Conservation (phyloP, 257 asterid species). For the Eucommia ulmoides region DNA sequence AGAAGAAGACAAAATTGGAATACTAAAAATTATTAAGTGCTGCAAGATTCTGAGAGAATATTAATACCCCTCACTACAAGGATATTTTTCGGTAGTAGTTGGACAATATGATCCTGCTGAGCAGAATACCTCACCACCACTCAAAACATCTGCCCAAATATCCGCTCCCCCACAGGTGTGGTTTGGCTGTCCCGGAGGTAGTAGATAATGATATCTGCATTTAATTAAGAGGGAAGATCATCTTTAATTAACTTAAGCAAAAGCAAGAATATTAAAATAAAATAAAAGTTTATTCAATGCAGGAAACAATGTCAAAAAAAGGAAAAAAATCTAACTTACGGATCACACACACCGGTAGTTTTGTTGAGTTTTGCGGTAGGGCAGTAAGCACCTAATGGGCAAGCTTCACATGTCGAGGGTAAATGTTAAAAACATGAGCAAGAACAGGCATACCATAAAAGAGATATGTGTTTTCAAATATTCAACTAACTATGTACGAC, state of each 20-base stretch:
- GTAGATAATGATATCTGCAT: slow-evolving; percentile 75
- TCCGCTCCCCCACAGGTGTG: slow-evolving; percentile 94
- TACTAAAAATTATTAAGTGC: neutral
- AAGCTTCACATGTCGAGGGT: slow-evolving; percentile 78
- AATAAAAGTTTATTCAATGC: no score
- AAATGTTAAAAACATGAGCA: no score
- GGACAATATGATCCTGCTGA: slow-evolving; percentile 90
- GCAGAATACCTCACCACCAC: slow-evolving; percentile 64
- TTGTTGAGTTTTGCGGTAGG: slow-evolving; percentile 58
- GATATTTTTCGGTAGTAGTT: slow-evolving; percentile 40
- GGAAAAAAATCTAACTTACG: slow-evolving; percentile 45
- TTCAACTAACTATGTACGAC: no score
- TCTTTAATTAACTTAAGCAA: no score
- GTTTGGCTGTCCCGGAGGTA: slow-evolving; percentile 75
- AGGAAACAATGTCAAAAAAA: slow-evolving; percentile 7
- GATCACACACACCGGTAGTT: slow-evolving; percentile 81
- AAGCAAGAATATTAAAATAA: no score
- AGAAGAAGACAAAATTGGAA: slow-evolving; percentile 1
- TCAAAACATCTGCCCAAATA: slow-evolving; percentile 69
- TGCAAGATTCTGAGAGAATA: slow-evolving; percentile 17
- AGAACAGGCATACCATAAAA: no score
- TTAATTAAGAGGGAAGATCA: neutral
- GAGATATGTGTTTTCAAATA: no score
- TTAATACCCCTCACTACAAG: slow-evolving; percentile 76
- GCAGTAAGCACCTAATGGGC: slow-evolving; percentile 93